phyloP scores from a whole-genome alignment of 116 monocot genomes.

The Zostera marina region DNA sequence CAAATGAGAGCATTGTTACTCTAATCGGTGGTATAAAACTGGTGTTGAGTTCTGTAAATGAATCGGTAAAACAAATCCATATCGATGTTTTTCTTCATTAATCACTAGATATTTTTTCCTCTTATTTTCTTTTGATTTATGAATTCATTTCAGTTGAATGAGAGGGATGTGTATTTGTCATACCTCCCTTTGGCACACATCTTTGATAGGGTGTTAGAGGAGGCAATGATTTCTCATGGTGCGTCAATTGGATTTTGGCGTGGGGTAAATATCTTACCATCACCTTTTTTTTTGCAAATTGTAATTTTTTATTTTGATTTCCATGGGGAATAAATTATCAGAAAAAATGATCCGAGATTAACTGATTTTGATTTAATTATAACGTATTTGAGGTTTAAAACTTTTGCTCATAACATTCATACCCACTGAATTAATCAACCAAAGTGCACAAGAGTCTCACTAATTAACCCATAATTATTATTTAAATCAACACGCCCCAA shows the following conservation, averaged over 20 bases:
- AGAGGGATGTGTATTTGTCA: conserved; percentile 63
- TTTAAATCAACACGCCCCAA: no score
- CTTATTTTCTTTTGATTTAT: conserved; percentile 2
- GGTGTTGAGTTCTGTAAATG: conserved; percentile 40
- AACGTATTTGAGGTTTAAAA: no score
- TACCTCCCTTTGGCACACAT: conserved; percentile 93
- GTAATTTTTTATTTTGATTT: no score
- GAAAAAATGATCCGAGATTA: no score
- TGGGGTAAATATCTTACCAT: conserved; percentile 39
- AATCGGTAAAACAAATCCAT: conserved; percentile 25
- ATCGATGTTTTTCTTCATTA: background rate
- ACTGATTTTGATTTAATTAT: no score
- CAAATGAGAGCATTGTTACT: conserved; percentile 62
- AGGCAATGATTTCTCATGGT: conserved; percentile 68
- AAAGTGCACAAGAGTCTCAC: no score
- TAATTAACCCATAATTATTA: no score
- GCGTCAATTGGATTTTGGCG: conserved; percentile 97
- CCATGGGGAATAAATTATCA: no score
- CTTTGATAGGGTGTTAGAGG: conserved; percentile 90
- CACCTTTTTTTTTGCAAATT: background rate
- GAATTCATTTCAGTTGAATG: conserved; percentile 28
- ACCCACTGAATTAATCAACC: no score
- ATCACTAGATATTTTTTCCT: background rate
- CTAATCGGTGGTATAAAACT: conserved; percentile 55
- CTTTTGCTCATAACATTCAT: no score